Conservation (phyloP, 371 early-diverging fungal genomes). For the Thermomucor indicae-seudaticae region DNA sequence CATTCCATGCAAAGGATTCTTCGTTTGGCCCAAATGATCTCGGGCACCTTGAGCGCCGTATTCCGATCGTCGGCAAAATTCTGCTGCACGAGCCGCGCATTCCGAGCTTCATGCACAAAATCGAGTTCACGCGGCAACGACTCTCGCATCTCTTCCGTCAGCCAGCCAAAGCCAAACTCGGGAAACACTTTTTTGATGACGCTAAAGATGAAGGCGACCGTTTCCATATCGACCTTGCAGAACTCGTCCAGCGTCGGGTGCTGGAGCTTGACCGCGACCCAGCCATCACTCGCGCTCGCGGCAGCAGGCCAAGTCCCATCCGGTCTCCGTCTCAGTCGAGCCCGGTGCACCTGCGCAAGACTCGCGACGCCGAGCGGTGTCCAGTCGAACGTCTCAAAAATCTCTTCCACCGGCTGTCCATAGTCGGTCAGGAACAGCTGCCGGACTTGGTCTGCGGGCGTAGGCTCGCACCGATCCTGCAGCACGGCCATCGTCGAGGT, state of each 20-base stretch:
- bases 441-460: conserved; percentile 53
- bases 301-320: conserved; percentile 8
- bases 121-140: conserved; percentile 87
- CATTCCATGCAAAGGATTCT: conserved; percentile 79
- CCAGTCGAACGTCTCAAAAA: conserved; percentile 71
- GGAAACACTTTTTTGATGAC: conserved; percentile 75
- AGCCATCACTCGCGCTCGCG: conserved; percentile 30
- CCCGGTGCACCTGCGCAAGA: conserved; percentile 84
- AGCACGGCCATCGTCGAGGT: conserved; percentile 79
- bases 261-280: conserved; percentile 93
- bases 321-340: conserved; percentile 35
- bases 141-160: conserved; percentile 82
- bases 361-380: conserved; percentile 82
- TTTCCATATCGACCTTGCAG: conserved; percentile 78
- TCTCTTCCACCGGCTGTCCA: conserved; percentile 54
- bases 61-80: conserved; percentile 51
- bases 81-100: conserved; percentile 57
- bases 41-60: conserved; percentile 58
- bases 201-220: conserved; percentile 59
- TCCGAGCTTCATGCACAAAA: conserved; percentile 76
- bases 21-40: conserved; percentile 61
- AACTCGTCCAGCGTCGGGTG: conserved; percentile 78
- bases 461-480: conserved; percentile 82
- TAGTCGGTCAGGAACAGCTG: conserved; percentile 67
- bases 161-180: conserved; percentile 90